phyloP scores from a whole-genome alignment of 768 basidiomycete species.

The Baorangia bicolor region DNA sequence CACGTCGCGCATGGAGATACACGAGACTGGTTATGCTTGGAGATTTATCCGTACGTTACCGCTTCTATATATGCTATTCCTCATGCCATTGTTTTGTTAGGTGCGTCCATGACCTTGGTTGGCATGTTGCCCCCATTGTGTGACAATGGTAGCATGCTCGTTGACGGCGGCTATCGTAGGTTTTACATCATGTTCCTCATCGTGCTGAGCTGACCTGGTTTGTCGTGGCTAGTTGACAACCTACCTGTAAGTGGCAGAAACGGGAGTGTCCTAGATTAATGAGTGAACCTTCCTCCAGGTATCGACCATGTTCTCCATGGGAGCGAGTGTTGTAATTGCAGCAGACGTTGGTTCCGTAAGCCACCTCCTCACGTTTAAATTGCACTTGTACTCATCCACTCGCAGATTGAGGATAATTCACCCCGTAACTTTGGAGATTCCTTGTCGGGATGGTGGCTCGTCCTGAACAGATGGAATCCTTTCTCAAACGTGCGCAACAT shows the following conservation, averaged over 20 bases:
- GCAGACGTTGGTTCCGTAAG: slow-evolving; percentile 88
- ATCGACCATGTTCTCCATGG: slow-evolving; percentile 88
- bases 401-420: slow-evolving; percentile 84
- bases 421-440: slow-evolving; percentile 94
- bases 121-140: slow-evolving; percentile 93
- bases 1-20: slow-evolving; percentile 94
- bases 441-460: slow-evolving; percentile 94
- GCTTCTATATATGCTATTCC: background rate
- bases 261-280: background rate
- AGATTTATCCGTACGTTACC: slow-evolving; percentile 70
- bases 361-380: slow-evolving; percentile 5
- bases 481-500: slow-evolving; percentile 76
- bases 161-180: slow-evolving; percentile 87
- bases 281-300: slow-evolving; percentile 51
- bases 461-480: slow-evolving; percentile 91
- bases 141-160: slow-evolving; percentile 89
- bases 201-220: slow-evolving; percentile 10
- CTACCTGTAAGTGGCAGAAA: slow-evolving; percentile 59
- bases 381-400: background rate
- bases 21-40: slow-evolving; percentile 99
- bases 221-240: slow-evolving; percentile 66
- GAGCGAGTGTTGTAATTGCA: slow-evolving; percentile 87
- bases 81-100: slow-evolving; percentile 37
- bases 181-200: slow-evolving; percentile 5
- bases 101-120: slow-evolving; percentile 96